A percentile compares a stretch with the other conserved stretches of the same genome.
Conservation (phyloP, 495 filamentous ascomycete genomes). For the Durotheca rogersii region DNA sequence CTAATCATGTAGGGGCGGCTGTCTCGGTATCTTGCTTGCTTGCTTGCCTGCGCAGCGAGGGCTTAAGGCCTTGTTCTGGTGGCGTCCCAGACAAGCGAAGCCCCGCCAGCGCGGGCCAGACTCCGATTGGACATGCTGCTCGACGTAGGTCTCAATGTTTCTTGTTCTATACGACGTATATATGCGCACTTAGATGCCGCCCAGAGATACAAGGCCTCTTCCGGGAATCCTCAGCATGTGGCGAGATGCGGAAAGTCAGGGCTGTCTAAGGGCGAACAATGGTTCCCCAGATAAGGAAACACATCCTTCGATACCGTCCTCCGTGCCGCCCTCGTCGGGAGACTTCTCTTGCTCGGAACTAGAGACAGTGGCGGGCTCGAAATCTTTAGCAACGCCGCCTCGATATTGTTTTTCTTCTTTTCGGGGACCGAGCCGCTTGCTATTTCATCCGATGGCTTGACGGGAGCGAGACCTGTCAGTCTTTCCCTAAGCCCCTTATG, state of each 20-base stretch:
- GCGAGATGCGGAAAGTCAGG: background rate
- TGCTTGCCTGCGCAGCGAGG: too few relatives aligned
- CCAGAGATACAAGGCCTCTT: background rate
- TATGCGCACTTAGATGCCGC: background rate
- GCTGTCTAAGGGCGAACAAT: background rate
- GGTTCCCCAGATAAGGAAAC: background rate
- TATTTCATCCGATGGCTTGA: too few relatives aligned
- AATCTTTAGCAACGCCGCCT: too few relatives aligned
- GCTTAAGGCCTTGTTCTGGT: too few relatives aligned
- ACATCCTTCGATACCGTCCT: background rate
- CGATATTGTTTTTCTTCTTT: too few relatives aligned
- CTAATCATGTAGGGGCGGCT: too few relatives aligned
- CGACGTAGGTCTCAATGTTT: constrained; percentile 14
- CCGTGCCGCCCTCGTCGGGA: too few relatives aligned
- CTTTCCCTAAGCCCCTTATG: too few relatives aligned
- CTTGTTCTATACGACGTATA: constrained; percentile 2
- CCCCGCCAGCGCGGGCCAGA: constrained; percentile 3
- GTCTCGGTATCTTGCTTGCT: background rate
- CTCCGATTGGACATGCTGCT: constrained; percentile 4
- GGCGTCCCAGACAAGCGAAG: background rate
- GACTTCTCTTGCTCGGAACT: too few relatives aligned
- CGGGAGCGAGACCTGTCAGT: too few relatives aligned
- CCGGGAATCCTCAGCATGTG: constrained; percentile 2
- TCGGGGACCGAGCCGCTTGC: too few relatives aligned
- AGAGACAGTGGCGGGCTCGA: too few relatives aligned